A percentile compares a stretch with the other conserved stretches of the same genome.
Conservation (phyloP, 768 basidiomycete species). For the Phlebiopsis gigantea region DNA sequence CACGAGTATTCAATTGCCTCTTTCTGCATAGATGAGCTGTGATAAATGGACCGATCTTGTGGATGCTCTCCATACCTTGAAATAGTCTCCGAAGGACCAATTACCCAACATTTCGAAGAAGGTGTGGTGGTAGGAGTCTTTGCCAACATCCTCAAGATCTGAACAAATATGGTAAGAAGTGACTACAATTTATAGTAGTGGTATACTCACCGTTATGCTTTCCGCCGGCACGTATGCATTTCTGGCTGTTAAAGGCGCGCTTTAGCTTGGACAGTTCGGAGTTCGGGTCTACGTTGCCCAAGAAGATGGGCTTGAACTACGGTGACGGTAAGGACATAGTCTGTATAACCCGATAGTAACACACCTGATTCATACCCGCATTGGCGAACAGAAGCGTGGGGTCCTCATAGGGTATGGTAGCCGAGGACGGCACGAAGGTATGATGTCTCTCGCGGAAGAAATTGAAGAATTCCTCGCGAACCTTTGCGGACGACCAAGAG, state of each 20-base stretch:
- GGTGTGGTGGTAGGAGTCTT: conserved; percentile 96
- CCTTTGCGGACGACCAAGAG: conserved; percentile 73
- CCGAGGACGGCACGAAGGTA: conserved; percentile 84
- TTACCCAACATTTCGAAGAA: conserved; percentile 99
- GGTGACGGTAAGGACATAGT: neutral
- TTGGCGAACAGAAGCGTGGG: conserved; percentile 97
- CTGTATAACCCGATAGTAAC: conserved; percentile 6
- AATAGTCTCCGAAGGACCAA: conserved; percentile 99
- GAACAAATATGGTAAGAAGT: conserved; percentile 1
- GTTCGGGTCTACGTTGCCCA: conserved; percentile 95
- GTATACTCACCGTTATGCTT: conserved; percentile 84
- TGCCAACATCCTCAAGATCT: conserved; percentile 99
- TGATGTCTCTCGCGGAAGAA: conserved; percentile 81
- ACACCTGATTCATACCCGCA: conserved; percentile 94
- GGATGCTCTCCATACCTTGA: conserved; percentile 61
- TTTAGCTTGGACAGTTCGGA: conserved; percentile 88
- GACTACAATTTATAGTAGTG: neutral
- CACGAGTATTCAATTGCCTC: conserved; percentile 92
- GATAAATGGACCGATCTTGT: neutral
- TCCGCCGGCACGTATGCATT: conserved; percentile 97
- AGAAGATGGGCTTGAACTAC: conserved; percentile 94
- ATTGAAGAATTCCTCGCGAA: conserved; percentile 87
- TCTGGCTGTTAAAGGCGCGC: conserved; percentile 94
- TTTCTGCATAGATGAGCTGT: conserved; percentile 45
- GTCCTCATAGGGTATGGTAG: conserved; percentile 96